Base-by-base conservation (phyloP, 495 filamentous ascomycete species). In the Penicillium verhagenii region DNA sequence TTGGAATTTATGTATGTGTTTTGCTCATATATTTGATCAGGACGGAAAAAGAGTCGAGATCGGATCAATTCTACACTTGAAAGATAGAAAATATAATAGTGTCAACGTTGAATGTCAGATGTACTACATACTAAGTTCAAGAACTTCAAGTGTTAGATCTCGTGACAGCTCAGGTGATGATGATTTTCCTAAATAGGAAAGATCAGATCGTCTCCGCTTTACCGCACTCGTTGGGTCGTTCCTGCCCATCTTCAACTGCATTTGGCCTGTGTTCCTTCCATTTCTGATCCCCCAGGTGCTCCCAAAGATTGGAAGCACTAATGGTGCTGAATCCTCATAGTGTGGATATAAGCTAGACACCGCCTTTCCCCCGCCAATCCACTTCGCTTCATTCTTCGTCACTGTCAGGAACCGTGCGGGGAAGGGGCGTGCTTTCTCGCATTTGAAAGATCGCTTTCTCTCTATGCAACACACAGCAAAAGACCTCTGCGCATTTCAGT, bases 321-420 rank as follows among this genome's bases (percentile, higher is more conserved):
- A 10, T 7, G 39, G 13, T 2, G 11, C 1, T 24, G 21, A 20
- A n/a, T 14, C 6, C n/a, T n/a, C n/a, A n/a, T n/a, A n/a, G n/a
- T n/a, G n/a, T n/a, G n/a, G n/a, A n/a, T 2, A 19, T 23, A 10
- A 16, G 19, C 20, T 29, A 31, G 48, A 43, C 43, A 53, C 44
- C 50, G 55, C 55, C 26, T 58, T 28, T 45, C 39, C 42, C 26
- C 23, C 43, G 37, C 49, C 23, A 20, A 28, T 42, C 16, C 19
- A 33, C 29, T 40, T 43, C 28, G 1, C 29, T 43, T 24, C n/a
- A n/a, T 28, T 13, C 42, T 13, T 38, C 54, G 19, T 23, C 47
- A 51, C 28, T 47, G 19, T 23, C 47, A 51, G 40, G 47, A 48
- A 57, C 47, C 42, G 54, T 57, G 54, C 54, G 47, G 54, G 47